phyloP scores from a whole-genome alignment of 352 stramenopile species.

The Blastocystis sp. region DNA sequence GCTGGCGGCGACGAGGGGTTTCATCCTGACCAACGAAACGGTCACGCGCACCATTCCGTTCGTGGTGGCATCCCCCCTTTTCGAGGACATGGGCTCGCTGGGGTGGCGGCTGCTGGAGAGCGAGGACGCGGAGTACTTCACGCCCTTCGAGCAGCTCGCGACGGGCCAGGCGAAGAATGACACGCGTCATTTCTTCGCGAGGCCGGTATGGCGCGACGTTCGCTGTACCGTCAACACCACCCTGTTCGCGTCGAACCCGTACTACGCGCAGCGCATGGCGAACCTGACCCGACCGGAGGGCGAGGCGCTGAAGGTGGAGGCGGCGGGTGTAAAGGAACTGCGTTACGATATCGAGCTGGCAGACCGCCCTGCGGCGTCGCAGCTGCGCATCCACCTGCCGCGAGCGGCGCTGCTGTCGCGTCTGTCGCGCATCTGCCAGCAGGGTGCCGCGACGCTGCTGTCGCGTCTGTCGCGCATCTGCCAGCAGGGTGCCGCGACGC shows the following conservation, averaged over 20 bases:
- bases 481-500: not conserved
- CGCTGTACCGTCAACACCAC: slow-evolving; percentile 8
- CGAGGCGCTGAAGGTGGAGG: not conserved
- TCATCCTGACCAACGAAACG: not conserved
- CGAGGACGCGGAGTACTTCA: not conserved
- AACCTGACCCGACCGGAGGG: not conserved
- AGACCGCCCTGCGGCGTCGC: not conserved
- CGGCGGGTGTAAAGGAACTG: slow-evolving; percentile 7
- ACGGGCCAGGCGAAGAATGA: not conserved
- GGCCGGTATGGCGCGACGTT: not conserved
- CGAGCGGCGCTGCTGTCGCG: not conserved
- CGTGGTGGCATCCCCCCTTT: slow-evolving; percentile 5
- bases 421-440: not conserved
- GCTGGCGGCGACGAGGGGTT: not conserved
- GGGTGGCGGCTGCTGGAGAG: not conserved
- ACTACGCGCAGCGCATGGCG: slow-evolving; percentile 8
- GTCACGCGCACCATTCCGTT: slow-evolving; percentile 1
- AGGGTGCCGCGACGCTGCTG: not conserved
- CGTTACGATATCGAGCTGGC: slow-evolving; percentile 18
- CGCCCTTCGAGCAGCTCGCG: not conserved
- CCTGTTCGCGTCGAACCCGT: slow-evolving; percentile 14
- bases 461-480: not conserved
- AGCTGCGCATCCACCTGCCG: not conserved
- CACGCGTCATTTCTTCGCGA: not conserved
- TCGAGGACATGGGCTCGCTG: not conserved